Conservation (phyloP, 1,284 basidiomycete genomes). For the Thelephora terrestris region DNA sequence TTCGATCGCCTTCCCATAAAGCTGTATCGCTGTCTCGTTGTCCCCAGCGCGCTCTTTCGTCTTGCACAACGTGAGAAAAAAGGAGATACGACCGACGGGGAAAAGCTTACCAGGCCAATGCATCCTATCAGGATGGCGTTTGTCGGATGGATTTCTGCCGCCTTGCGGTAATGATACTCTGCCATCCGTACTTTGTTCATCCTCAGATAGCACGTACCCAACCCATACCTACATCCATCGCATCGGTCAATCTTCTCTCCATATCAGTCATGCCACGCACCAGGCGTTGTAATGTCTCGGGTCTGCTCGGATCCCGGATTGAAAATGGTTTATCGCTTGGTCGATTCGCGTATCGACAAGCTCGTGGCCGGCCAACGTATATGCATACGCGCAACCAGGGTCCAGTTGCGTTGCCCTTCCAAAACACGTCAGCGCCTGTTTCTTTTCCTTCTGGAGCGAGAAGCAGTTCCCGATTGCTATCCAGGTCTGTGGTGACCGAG, state of each 20-base stretch:
- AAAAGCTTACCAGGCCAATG: slow-evolving; percentile 72
- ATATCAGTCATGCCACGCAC: slow-evolving; percentile 34
- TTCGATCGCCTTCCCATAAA: slow-evolving; percentile 72
- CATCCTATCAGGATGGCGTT: slow-evolving; percentile 87
- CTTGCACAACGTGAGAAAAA: slow-evolving; percentile 27
- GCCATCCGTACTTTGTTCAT: slow-evolving; percentile 85
- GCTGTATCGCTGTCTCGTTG: slow-evolving; percentile 57
- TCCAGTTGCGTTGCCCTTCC: slow-evolving; percentile 79
- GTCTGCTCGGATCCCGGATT: slow-evolving; percentile 81
- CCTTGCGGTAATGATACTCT: slow-evolving; percentile 90
- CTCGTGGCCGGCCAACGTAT: slow-evolving; percentile 91
- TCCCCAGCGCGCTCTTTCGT: slow-evolving; percentile 76
- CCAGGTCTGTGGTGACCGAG: slow-evolving; percentile 83
- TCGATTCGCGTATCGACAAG: slow-evolving; percentile 89
- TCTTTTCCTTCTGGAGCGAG: slow-evolving; percentile 82
- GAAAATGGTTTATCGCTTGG: slow-evolving; percentile 82
- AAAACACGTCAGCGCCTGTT: slow-evolving; percentile 88
- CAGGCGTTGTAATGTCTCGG: slow-evolving; percentile 92
- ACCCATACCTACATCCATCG: slow-evolving; percentile 68
- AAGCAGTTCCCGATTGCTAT: slow-evolving; percentile 92
- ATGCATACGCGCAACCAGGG: slow-evolving; percentile 81
- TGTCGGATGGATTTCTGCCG: slow-evolving; percentile 80
- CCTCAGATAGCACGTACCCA: slow-evolving; percentile 87
- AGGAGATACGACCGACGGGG: slow-evolving; percentile 1
- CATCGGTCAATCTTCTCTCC: background rate